Base-by-base conservation (phyloP, 176 grass and related monocot genomes). In the Phoenix roebelenii region DNA sequence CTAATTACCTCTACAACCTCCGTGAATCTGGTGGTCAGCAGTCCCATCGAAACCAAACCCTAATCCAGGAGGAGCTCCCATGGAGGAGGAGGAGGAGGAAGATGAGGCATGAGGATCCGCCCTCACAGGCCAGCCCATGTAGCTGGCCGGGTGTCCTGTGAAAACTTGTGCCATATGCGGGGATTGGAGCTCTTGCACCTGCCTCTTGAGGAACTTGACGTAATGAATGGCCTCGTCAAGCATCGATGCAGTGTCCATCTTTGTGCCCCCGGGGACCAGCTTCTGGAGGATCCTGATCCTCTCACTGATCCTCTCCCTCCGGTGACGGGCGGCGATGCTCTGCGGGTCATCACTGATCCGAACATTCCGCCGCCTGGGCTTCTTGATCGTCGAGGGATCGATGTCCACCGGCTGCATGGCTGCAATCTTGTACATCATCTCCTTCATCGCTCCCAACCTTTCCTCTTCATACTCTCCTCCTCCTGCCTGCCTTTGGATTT, bases 241-340 rank as follows among this genome's bases (percentile, higher is more conserved):
- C 89, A 95, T 95, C 26, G 89, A 95, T 0, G 89, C 89, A 0
- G 89, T 95, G 76, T 95, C 89, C 89, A 95, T 95, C 82, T 95
- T 95, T 23, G 89, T 95, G 30, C 89, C 89, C 0, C 89, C 89
- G 0, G 89, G 89, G 48, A 95, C 89, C 28, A 95, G 85, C 22
- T 85, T 78, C 79, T 89, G 89, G 22, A 95, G 76, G 82, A 95
- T 85, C 49, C 89, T 78, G 69, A 89, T 80, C 73, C 89, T 69
- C 85, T 95, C 89, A 61, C 89, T 89, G 72, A 95, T 95, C 53
- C 85, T 54, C 82, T 95, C 89, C 16, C 89, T 73, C 18, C 89
- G 79, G 65, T 89, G 89, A 18, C 89, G 89, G 5, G 89, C 89
- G 2, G 89, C 85, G 26, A 95, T 76, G 76, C 85, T 95, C 76